Evolutionary conservation across 305 asterid genomes (phyloP).

Genomic region (Fraxinus dipetala): DNA sequence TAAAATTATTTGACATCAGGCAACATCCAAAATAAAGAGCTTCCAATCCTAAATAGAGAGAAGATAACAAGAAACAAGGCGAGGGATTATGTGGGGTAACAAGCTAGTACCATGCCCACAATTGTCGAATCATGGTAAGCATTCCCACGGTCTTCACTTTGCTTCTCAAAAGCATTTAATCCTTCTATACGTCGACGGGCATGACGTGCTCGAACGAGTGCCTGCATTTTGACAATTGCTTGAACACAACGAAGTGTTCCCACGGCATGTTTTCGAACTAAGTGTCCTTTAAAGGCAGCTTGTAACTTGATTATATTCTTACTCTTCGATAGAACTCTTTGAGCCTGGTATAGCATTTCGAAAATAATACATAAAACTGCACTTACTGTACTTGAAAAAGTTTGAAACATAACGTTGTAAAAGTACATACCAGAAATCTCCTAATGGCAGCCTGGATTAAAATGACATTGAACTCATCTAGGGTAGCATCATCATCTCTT

Average conservation of each 20-base stretch:
- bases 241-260: constrained; percentile 95
- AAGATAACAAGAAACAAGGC: neutral
- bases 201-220: constrained; percentile 75
- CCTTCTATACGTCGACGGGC: constrained; percentile 37
- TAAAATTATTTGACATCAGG: neutral
- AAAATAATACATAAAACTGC: constrained; percentile 15
- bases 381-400: constrained; percentile 14
- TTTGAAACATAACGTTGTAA: constrained; percentile 9
- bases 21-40: neutral
- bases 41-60: constrained; percentile 11
- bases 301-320: constrained; percentile 66
- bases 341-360: constrained; percentile 57
- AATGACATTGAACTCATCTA: constrained; percentile 54
- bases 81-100: constrained; percentile 3
- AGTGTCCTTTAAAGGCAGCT: constrained; percentile 93
- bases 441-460: constrained; percentile 76
- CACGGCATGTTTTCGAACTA: constrained; percentile 79
- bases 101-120: constrained; percentile 28
- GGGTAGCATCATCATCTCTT: constrained; percentile 32
- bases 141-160: constrained; percentile 35
- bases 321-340: constrained; percentile 48
- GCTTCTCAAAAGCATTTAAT: constrained; percentile 32
- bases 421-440: constrained; percentile 59
- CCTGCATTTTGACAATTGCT: constrained; percentile 89
- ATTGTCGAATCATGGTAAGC: constrained; percentile 19